phyloP scores from a whole-genome alignment of 352 stramenopile species.

The Ophiocytium majus region DNA sequence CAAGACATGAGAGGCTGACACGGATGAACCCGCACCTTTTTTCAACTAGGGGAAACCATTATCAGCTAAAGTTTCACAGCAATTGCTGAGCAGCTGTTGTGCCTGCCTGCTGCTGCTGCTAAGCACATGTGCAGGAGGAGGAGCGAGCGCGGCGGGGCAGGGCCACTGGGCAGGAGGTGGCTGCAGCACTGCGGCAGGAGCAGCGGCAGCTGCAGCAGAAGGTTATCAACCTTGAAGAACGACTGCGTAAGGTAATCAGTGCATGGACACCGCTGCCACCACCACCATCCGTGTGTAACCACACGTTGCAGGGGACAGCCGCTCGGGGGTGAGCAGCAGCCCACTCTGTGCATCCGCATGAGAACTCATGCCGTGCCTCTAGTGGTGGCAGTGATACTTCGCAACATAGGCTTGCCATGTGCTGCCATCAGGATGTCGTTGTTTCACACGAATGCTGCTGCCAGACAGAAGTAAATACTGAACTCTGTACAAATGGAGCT shows the following conservation, averaged over 20 bases:
- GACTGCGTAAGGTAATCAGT: slow-evolving; percentile 39
- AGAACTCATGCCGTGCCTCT: neutral
- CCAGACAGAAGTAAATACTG: neutral
- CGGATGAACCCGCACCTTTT: neutral
- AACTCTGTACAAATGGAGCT: neutral
- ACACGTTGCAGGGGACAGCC: too few species aligned
- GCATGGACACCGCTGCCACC: too few species aligned
- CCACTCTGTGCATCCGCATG: slow-evolving; percentile 26
- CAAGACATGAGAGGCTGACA: neutral
- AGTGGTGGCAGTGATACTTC: neutral
- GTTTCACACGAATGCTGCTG: neutral
- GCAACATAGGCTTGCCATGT: too few species aligned
- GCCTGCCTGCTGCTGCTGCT: neutral
- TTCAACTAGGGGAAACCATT: neutral
- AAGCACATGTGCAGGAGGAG: slow-evolving; percentile 34
- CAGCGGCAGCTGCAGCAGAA: slow-evolving; percentile 49
- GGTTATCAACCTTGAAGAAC: slow-evolving; percentile 30
- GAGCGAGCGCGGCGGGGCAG: slow-evolving; percentile 21
- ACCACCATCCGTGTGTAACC: too few species aligned
- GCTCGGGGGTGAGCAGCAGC: slow-evolving; percentile 39
- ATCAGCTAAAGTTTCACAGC: neutral
- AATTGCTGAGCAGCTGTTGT: neutral
- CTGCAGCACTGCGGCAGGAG: slow-evolving; percentile 46
- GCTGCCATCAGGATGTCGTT: neutral
- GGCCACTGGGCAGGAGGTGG: slow-evolving; percentile 36